These are phyloP conservation scores for Myochromella boudieri DNA, from an alignment of 768 basidiomycete species.

Conservation along the genomic window DNA sequence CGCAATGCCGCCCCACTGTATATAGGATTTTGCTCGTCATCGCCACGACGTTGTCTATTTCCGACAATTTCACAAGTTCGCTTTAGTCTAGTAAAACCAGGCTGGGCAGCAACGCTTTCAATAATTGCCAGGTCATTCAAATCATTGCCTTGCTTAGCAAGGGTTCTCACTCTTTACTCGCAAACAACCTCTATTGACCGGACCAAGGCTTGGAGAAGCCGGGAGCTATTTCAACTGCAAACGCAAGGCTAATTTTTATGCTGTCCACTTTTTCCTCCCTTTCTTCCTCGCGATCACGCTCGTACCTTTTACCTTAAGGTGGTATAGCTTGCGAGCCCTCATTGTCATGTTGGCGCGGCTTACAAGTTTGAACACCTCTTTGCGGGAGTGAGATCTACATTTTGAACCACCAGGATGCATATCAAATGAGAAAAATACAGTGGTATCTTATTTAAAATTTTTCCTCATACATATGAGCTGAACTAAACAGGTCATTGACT, in stretches of 20 bases:
- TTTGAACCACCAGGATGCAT: constrained; percentile 8
- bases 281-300: background rate
- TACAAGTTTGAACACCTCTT: constrained; percentile 12
- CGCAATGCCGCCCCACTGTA: too few relatives aligned
- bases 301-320: background rate
- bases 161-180: background rate
- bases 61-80: too few relatives aligned
- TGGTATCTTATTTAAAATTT: constrained; percentile 19
- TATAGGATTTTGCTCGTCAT: too few relatives aligned
- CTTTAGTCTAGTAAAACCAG: too few relatives aligned
- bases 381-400: constrained; percentile 25
- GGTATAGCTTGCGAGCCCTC: background rate
- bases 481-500: constrained; percentile 24
- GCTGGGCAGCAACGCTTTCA: background rate
- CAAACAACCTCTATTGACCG: background rate
- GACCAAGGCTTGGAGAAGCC: background rate
- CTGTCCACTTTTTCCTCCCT: background rate
- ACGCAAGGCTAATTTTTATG: background rate
- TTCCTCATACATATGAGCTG: background rate
- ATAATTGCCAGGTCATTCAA: background rate
- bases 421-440: constrained; percentile 21
- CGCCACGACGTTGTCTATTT: too few relatives aligned
- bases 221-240: background rate
- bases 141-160: background rate
- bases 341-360: constrained; percentile 26